Base-by-base conservation (phyloP, 768 basidiomycete species). In the Collybiopsis luxurians region DNA sequence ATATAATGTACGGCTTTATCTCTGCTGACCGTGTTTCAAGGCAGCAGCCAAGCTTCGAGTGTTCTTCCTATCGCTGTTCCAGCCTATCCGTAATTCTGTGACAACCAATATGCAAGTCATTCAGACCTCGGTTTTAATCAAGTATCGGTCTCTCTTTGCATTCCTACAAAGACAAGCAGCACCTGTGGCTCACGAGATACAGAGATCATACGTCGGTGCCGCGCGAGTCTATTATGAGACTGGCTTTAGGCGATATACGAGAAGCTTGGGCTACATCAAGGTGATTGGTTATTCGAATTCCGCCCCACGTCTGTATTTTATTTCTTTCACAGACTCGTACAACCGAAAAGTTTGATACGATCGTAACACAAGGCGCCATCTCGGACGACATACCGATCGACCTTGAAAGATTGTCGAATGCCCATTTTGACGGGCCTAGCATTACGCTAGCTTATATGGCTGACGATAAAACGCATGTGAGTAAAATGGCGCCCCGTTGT, bases 181-280 rank as follows among this genome's bases (percentile, higher is more conserved):
- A 9, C 78, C 78, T 31, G 89, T 95, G 28, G 95, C 97, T 2
- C 80, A 80, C 45, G 95, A 98, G 69, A 75, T 99, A 23, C 93
- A 94, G 67, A 79, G 92, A 51, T 87, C 91, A 2, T 99, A 99
- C 69, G 74, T 89, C 27, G 82, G 82, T 31, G 84, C 90, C 26
- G 89, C 91, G 13, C 85, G 95, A 39, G 81, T 91, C 21, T 99
- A 97, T 69, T 98, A 94, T 58, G 97, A 99, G 73, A 98, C 97
- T 21, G 92, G 89, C 0, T 95, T 98, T 68, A 77, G 97, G 59
- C 76, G 97, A 42, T 99, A 98, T 68, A 80, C 86, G 23, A 79
- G 97, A 44, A 89, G 87, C 66, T 75, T 99, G 46, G 82, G 85
- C 34, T 84, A 79, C 71, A 79, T 98, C 51, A 91, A 89, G 79